Percentiles rank a stretch among this genome's conserved stretches.
phyloP scores from a whole-genome alignment of 495 filamentous ascomycete species.

The Immersiella caudata region DNA sequence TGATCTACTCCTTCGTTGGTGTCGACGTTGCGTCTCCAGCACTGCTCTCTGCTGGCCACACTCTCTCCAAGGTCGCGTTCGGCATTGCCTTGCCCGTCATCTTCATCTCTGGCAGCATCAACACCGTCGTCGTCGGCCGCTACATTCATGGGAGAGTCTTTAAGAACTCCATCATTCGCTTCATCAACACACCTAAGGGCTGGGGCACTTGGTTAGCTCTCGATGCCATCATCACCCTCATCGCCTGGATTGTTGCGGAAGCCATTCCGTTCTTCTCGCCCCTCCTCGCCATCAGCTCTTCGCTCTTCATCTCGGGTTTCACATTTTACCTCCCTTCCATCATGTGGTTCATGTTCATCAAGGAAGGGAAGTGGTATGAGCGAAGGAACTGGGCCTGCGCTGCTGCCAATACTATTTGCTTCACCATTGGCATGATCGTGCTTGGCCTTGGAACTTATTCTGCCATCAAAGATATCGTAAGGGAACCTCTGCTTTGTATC shows the following conservation, averaged over 20 bases:
- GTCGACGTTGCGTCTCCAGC: conserved; percentile 67
- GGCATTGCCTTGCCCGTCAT: conserved; percentile 81
- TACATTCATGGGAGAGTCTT: conserved; percentile 69
- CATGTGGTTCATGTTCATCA: conserved; percentile 68
- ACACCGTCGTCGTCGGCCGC: conserved; percentile 59
- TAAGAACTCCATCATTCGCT: conserved; percentile 55
- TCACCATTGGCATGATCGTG: conserved; percentile 59
- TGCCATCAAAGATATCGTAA: conserved; percentile 58
- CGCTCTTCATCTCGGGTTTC: conserved; percentile 66
- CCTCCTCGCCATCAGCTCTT: conserved; percentile 62
- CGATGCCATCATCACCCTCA: conserved; percentile 58
- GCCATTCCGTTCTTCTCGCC: conserved; percentile 74
- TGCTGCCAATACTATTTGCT: conserved; percentile 51
- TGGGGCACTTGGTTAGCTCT: conserved; percentile 64
- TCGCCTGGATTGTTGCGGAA: conserved; percentile 73
- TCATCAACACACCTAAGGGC: conserved; percentile 62
- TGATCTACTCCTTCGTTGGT: conserved; percentile 79
- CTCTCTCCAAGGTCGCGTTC: conserved; percentile 72
- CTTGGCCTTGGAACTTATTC: conserved; percentile 63
- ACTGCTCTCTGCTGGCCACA: conserved; percentile 61
- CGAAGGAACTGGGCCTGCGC: conserved; percentile 51
- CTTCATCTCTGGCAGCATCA: conserved; percentile 68
- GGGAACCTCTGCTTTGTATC: conserved; percentile 28
- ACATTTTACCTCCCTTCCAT: conserved; percentile 66
- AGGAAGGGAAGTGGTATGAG: conserved; percentile 52